Evolutionary conservation across 1,139 yeast genomes (phyloP).

Genomic region (Suhomyces terraborum): DNA sequence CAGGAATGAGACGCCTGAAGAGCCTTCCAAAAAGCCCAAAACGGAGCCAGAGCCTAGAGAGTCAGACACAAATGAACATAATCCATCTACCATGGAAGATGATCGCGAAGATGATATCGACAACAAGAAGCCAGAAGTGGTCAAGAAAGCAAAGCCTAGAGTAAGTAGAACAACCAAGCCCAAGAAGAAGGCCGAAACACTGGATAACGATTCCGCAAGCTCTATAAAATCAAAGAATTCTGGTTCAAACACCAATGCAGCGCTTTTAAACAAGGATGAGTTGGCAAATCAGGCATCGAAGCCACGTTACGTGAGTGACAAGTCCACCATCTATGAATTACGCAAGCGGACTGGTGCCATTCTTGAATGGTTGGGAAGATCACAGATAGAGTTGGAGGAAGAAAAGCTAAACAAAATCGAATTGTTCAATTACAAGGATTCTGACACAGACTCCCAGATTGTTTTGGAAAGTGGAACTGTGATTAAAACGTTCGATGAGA

Average conservation of each 20-base stretch:
- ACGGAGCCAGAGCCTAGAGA: constrained; percentile 20
- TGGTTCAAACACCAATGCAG: constrained; percentile 7
- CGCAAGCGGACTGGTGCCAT: constrained; percentile 87
- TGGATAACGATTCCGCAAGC: constrained; percentile 1
- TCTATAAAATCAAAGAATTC: constrained; percentile 16
- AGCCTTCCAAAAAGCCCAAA: constrained; percentile 8
- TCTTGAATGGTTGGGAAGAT: constrained; percentile 82
- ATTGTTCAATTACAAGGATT: constrained; percentile 37
- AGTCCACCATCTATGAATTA: constrained; percentile 76
- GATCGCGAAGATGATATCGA: constrained; percentile 21
- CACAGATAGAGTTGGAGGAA: constrained; percentile 75
- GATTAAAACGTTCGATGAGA: constrained; percentile 55
- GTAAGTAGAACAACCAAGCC: constrained; percentile 11
- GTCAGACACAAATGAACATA: constrained; percentile 18
- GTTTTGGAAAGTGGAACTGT: constrained; percentile 37
- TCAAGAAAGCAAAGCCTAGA: constrained; percentile 14
- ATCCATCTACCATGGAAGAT: constrained; percentile 21
- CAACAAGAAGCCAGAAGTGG: constrained; percentile 15
- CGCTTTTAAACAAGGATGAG: constrained; percentile 38
- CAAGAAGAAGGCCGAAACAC: constrained; percentile 8
- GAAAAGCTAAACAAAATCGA: constrained; percentile 62
- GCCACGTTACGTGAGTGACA: constrained; percentile 79
- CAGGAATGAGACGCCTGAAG: constrained; percentile 9
- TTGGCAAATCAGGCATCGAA: constrained; percentile 66
- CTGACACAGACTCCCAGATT: constrained; percentile 12